phyloP scores from a whole-genome alignment of 1,284 basidiomycete species.

The Apiotrichum montevideense region DNA sequence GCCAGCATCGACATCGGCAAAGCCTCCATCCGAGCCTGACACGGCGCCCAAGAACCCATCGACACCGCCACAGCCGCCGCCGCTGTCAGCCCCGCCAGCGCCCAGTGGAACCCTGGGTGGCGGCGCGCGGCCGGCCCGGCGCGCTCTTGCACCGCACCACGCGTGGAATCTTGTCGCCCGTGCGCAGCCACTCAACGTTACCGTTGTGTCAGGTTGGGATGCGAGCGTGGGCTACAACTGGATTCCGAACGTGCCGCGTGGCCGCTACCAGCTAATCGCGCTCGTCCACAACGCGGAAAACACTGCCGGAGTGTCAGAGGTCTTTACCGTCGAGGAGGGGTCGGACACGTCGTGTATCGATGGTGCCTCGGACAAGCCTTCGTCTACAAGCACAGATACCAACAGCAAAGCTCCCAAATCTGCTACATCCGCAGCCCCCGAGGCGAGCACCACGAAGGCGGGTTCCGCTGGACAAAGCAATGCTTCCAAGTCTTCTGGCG shows the following conservation, averaged over 20 bases:
- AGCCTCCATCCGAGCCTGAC: not conserved
- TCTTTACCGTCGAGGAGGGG: slow-evolving; percentile 28
- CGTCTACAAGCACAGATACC: too few relatives aligned
- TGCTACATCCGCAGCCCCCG: not conserved
- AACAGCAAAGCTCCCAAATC: not conserved
- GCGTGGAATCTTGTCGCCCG: slow-evolving; percentile 2
- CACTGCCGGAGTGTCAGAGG: not conserved
- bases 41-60: too few relatives aligned
- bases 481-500: slow-evolving; percentile 6
- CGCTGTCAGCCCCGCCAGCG: too few relatives aligned
- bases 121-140: not conserved
- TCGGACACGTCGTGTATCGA: slow-evolving; percentile 26
- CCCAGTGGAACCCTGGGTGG: too few relatives aligned
- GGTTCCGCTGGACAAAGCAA: not conserved
- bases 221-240: slow-evolving; percentile 22
- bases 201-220: slow-evolving; percentile 17
- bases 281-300: slow-evolving; percentile 16
- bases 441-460: not conserved
- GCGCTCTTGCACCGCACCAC: not conserved
- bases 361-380: not conserved
- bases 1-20: not conserved
- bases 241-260: slow-evolving; percentile 26
- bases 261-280: slow-evolving; percentile 31
- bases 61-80: too few relatives aligned
- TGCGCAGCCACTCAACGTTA: slow-evolving; percentile 19